Base-by-base conservation (phyloP, 805 yeast species). In the Yamadazyma phyllophila region DNA sequence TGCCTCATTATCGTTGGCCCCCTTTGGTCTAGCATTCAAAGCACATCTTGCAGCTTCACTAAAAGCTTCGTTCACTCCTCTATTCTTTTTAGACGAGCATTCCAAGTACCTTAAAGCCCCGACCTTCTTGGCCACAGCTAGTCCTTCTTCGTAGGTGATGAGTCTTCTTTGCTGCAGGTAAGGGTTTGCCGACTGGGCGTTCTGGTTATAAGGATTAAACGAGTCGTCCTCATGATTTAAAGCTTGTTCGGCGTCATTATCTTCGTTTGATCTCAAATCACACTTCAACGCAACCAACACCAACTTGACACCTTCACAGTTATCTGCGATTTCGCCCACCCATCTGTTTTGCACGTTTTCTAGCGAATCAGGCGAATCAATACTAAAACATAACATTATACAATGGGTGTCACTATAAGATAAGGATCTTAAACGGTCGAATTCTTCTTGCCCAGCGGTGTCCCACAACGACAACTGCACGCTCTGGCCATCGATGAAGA, bases 1-100 rank as follows among this genome's bases (percentile, higher is more conserved):
- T 16, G 66, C 67, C 51, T 68, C 73, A 44, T 73, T 76, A 45
- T 74, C 77, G 50, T 71, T 69, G 36, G 51, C 52, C 44, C 91
- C 92, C 68, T 83, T 88, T 41, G 96, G 87, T 60, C 81, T 88
- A 11, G 96, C 96, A 51, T 87, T 84, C 55, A 92, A 75, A 2
- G 97, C 98, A 60, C 96, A 91, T 64, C 99, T 83, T 7, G 98
- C 97, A 36, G 98, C 99, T 69, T 94, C 99, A 0, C 97, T 90
- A 63, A 94, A 94, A 8, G 97, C 98, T 70, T 94, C 99, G 61
- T 95, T 94, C n/a, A 94, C 99, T 54, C 99, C 99, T 60, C 96
- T 81, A 66, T 91, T 92, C 64, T 85, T 83, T 74, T 91, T 94
- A 6, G 99, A 98, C 24, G 96, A 88, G 69, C 99, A 94, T 67